Percentiles rank a stretch among this genome's conserved stretches.
Conservation (phyloP, 371 early-diverging fungal genomes). For the Mortierella sp. region DNA sequence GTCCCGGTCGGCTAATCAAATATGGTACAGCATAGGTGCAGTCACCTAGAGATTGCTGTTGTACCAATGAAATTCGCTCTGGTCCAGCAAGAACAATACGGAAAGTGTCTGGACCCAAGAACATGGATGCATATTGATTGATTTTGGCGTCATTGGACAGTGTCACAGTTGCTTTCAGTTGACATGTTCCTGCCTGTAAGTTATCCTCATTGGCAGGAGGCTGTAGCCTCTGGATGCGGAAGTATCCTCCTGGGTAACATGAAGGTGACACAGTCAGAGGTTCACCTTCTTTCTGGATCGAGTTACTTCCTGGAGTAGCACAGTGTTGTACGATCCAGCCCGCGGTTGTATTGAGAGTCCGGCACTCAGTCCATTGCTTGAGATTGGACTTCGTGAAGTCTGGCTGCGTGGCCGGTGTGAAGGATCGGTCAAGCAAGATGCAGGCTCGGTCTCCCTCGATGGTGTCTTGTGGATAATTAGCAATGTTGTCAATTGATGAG, state of each 20-base stretch:
- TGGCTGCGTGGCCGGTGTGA: conserved; percentile 13
- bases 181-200: conserved; percentile 6
- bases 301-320: conserved; percentile 18
- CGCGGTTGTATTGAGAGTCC: conserved; percentile 3
- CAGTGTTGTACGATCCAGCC: conserved; percentile 40
- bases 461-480: conserved; percentile 9
- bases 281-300: conserved; percentile 4
- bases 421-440: conserved; percentile 33
- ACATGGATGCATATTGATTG: conserved; percentile 20
- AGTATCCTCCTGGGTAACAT: conserved; percentile 45
- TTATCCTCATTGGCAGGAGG: neutral
- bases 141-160: conserved; percentile 23
- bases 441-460: conserved; percentile 39
- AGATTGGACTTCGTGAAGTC: conserved; percentile 21
- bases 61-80: conserved; percentile 33
- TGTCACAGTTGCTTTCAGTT: neutral
- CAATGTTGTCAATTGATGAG: neutral
- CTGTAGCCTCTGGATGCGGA: conserved; percentile 28
- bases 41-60: conserved; percentile 33
- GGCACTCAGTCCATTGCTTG: conserved; percentile 31
- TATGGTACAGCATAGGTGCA: conserved; percentile 45
- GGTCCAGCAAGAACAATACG: conserved; percentile 37
- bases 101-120: conserved; percentile 40
- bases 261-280: neutral
- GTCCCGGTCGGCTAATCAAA: conserved; percentile 38